Conservation (phyloP, 805 yeast species). For the Ogataea siamensis region DNA sequence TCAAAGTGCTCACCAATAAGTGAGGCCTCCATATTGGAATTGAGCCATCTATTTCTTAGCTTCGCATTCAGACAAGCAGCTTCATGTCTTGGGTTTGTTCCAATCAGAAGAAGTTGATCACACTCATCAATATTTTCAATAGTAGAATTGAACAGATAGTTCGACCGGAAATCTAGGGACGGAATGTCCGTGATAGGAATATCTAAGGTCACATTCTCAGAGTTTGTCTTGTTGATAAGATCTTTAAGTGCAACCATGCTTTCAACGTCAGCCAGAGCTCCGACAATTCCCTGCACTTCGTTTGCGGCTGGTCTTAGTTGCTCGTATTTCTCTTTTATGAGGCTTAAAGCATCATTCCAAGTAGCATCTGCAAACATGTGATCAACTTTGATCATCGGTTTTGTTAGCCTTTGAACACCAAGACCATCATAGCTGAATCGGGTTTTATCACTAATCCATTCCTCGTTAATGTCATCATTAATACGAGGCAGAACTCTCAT, state of each 20-base stretch:
- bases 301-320: constrained; percentile 57
- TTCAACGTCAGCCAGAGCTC: constrained; percentile 82
- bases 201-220: constrained; percentile 79
- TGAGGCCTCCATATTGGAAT: constrained; percentile 60
- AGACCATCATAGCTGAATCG: constrained; percentile 85
- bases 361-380: constrained; percentile 69
- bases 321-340: constrained; percentile 60
- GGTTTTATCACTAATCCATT: constrained; percentile 88
- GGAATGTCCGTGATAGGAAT: constrained; percentile 53
- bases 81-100: constrained; percentile 87
- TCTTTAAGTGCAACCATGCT: constrained; percentile 80
- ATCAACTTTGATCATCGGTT: constrained; percentile 72
- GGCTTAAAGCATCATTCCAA: constrained; percentile 82
- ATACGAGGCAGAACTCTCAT: constrained; percentile 84
- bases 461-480: constrained; percentile 85
- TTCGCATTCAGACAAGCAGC: constrained; percentile 86
- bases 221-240: constrained; percentile 68
- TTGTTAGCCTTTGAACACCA: constrained; percentile 80
- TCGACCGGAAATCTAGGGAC: constrained; percentile 76
- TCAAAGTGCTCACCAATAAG: constrained; percentile 76
- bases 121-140: constrained; percentile 80
- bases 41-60: constrained; percentile 78
- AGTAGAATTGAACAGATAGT: constrained; percentile 76
- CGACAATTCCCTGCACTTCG: constrained; percentile 79
- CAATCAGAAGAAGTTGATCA: constrained; percentile 75